A percentile compares a stretch with the other conserved stretches of the same genome.
Conservation (phyloP, 2,329 filamentous ascomycete species). For the Colletotrichum destructivum region DNA sequence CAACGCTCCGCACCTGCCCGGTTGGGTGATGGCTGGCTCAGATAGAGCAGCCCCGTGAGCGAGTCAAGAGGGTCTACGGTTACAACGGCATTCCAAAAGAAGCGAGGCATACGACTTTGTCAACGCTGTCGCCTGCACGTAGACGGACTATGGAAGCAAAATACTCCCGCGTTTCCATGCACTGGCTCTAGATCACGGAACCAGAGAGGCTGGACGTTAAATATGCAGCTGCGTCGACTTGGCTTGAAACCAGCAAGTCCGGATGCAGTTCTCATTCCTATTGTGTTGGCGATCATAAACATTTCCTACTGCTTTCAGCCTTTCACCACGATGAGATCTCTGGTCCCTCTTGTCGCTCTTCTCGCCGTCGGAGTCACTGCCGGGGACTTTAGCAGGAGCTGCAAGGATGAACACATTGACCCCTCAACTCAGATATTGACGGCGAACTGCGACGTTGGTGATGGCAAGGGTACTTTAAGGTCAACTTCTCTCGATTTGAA, state of each 20-base stretch:
- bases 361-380: slow-evolving; percentile 15
- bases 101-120: slow-evolving; percentile 1
- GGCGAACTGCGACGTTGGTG: slow-evolving; percentile 33
- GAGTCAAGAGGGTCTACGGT: slow-evolving; percentile 16
- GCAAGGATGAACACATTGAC: slow-evolving; percentile 34
- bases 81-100: slow-evolving; percentile 6
- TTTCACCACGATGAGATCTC: slow-evolving; percentile 4
- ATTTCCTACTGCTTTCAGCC: background rate
- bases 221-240: background rate
- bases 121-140: background rate
- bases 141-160: slow-evolving; percentile 1
- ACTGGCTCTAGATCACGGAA: background rate
- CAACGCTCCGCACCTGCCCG: slow-evolving; percentile 30
- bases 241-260: background rate
- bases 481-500: slow-evolving; percentile 34
- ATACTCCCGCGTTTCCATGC: background rate
- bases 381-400: slow-evolving; percentile 33
- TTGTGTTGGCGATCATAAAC: no score
- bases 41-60: background rate
- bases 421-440: slow-evolving; percentile 28
- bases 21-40: slow-evolving; percentile 22
- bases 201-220: background rate
- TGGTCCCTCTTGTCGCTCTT: background rate
- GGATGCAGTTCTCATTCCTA: background rate
- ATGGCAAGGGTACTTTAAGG: slow-evolving; percentile 31